Conservation (phyloP, 768 basidiomycete species). For the Leccinum aurantiacum region DNA sequence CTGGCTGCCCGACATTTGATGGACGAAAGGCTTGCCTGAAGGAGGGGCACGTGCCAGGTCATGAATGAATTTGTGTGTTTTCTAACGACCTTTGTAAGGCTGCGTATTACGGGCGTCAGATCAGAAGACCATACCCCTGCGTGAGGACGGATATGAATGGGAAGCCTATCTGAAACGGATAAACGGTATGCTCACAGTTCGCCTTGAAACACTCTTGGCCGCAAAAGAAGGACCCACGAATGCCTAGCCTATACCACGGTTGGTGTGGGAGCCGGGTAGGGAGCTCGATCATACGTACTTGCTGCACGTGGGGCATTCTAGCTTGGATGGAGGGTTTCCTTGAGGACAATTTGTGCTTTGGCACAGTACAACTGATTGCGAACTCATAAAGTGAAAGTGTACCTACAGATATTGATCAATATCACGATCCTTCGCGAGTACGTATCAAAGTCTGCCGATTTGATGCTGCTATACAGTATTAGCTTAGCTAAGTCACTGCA, state of each 20-base stretch:
- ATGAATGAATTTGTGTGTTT: slow-evolving; percentile 80
- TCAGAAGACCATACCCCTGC: slow-evolving; percentile 26
- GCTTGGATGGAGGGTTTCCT: slow-evolving; percentile 78
- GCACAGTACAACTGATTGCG: slow-evolving; percentile 45
- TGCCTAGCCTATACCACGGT: slow-evolving; percentile 57
- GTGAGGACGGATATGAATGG: background rate
- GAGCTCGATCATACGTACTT: slow-evolving; percentile 55
- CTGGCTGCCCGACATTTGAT: background rate
- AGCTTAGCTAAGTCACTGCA: background rate
- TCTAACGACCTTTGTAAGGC: slow-evolving; percentile 43
- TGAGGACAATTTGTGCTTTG: slow-evolving; percentile 73
- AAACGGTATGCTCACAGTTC: slow-evolving; percentile 62
- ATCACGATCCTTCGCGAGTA: background rate
- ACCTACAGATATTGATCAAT: background rate
- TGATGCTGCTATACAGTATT: background rate
- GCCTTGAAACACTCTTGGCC: slow-evolving; percentile 96
- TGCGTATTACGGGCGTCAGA: background rate
- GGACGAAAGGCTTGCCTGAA: slow-evolving; percentile 9
- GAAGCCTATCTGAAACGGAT: background rate
- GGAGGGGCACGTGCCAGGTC: slow-evolving; percentile 47
- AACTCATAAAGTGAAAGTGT: slow-evolving; percentile 34
- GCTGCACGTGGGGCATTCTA: slow-evolving; percentile 93
- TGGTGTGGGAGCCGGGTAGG: slow-evolving; percentile 7
- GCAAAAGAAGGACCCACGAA: slow-evolving; percentile 87
- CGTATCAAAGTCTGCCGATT: background rate